phyloP scores from a whole-genome alignment of 148 eudicot species.

The Vaccinium myrtillus region DNA sequence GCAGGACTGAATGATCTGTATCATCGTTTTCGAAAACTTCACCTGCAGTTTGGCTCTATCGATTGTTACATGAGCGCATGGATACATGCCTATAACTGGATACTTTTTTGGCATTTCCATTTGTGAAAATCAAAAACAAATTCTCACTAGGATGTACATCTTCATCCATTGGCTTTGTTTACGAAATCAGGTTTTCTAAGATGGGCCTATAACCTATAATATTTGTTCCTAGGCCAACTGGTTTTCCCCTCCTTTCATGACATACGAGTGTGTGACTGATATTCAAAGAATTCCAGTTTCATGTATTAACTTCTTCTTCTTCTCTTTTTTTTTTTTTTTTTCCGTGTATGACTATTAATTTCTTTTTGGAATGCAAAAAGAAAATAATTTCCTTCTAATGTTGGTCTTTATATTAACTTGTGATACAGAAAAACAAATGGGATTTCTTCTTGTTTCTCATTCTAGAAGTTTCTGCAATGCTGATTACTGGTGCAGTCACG shows the following conservation, averaged over 20 bases:
- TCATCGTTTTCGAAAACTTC: background rate
- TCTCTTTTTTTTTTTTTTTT: no score
- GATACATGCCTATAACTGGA: background rate
- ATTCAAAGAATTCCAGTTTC: background rate
- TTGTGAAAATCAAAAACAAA: background rate
- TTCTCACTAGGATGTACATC: background rate
- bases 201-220: background rate
- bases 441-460: conserved; percentile 87
- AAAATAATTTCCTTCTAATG: background rate
- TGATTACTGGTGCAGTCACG: conserved; percentile 72
- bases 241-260: conserved; percentile 1
- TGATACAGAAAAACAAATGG: conserved; percentile 90
- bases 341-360: background rate
- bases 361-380: no score
- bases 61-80: background rate
- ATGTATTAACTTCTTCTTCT: background rate
- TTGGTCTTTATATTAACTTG: conserved; percentile 5
- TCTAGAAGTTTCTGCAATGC: conserved; percentile 86
- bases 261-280: no score
- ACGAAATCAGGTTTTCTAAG: background rate
- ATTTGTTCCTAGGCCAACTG: background rate
- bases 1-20: background rate
- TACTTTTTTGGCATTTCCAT: background rate
- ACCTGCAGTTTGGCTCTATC: background rate
- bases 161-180: background rate